Base-by-base conservation (phyloP, 768 basidiomycete species). In the Russula dissimulans region DNA sequence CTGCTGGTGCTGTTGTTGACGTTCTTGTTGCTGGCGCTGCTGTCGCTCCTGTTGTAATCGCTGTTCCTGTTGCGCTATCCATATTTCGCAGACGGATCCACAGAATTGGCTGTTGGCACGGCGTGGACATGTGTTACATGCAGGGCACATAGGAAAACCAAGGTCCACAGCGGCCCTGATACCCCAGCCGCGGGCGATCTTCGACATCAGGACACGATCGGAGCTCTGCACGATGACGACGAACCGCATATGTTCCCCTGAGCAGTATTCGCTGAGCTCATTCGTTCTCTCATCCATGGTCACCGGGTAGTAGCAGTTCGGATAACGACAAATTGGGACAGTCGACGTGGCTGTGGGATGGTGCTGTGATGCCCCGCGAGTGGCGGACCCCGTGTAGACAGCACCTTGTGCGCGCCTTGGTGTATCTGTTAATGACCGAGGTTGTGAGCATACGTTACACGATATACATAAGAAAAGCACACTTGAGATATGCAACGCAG, bases 191-290 rank as follows among this genome's bases (percentile, higher is more conserved):
- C 9, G 18, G 14, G 36, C 22, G 9, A 38, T 3, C 9, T 51
- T 56, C 41, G 52, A 45, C 22, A 46, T 2, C 45, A 9, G 29
- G n/a, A 4, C n/a, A 53, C 14, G 44, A 45, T 3, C n/a, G 11
- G 52, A 10, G 34, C 34, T 10, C 12, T 15, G 6, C 39, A 36
- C 46, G 15, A 26, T 1, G 12, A 57, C 8, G 38, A 60, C 61
- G 41, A 41, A 62, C 61, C 31, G 29, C 56, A 57, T 62, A 14
- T 62, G 61, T 0, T 26, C 51, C 3, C 26, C 18, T 8, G 44
- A 38, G 46, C 61, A 62, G 34, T 48, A 62, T 39, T 62, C 61
- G 6, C 39, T 43, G 3, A 43, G 17, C 31, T 62, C 51, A 7
- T 12, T 2, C 12, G 54, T 38, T 7, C 5, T 26, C 10, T 22